These are phyloP conservation scores for Brachypodium distachyon DNA, from an alignment of 202 grass and related monocot species.

Conservation along the genomic window DNA sequence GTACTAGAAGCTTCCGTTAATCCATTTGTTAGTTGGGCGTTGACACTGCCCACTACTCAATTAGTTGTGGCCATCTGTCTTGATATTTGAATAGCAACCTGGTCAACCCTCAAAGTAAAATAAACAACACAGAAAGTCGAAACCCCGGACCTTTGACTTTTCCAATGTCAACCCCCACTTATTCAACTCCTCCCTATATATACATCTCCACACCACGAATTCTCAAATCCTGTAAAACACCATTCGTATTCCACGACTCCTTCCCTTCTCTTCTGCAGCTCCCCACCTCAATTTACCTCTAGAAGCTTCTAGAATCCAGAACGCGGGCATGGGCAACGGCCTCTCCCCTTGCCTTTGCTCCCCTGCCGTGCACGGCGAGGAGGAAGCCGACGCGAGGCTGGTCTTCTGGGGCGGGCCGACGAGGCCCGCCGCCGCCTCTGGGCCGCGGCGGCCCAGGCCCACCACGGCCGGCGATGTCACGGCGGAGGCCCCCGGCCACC, in stretches of 20 bases:
- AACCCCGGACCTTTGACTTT: constrained; percentile 17
- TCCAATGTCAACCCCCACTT: constrained; percentile 37
- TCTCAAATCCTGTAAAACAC: not conserved
- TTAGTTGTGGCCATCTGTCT: not conserved
- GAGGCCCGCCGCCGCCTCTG: not conserved
- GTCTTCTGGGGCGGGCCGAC: constrained; percentile 66
- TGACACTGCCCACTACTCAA: constrained; percentile 24
- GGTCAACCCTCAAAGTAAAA: constrained; percentile 28
- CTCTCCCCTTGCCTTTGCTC: constrained; percentile 47
- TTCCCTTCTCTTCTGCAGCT: not conserved
- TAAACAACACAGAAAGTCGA: constrained; percentile 2
- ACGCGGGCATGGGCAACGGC: constrained; percentile 61
- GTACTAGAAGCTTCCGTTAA: constrained; percentile 9
- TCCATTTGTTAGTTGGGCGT: not conserved
- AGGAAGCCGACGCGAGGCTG: constrained; percentile 10
- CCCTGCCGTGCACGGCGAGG: not conserved
- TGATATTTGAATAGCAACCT: constrained; percentile 1
- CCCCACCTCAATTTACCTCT: not conserved
- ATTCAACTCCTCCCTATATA: constrained; percentile 16
- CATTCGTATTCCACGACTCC: not conserved
- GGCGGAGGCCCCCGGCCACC: constrained; percentile 39
- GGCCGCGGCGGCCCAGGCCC: not conserved
- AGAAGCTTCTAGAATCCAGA: constrained; percentile 21
- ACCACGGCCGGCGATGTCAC: constrained; percentile 54
- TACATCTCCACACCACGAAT: not conserved